These are phyloP conservation scores for Xerocomellus intermedius DNA, from an alignment of 768 basidiomycete genomes.

Conservation along the genomic window DNA sequence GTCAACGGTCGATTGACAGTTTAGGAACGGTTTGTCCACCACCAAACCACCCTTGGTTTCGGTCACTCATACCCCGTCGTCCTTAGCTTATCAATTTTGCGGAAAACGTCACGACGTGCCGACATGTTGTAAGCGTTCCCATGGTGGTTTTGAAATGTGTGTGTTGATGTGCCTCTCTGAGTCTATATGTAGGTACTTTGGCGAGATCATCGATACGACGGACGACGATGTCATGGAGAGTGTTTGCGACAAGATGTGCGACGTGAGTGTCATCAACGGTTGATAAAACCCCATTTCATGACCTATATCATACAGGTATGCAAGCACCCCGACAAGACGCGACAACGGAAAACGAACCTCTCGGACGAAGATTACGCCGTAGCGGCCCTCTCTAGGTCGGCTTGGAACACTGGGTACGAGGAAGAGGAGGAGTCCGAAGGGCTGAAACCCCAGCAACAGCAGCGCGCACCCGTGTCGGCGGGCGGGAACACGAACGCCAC, in stretches of 20 bases:
- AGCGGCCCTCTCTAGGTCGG: slow-evolving; percentile 15
- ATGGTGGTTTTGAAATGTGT: background rate
- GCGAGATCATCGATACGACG: slow-evolving; percentile 56
- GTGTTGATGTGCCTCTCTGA: slow-evolving; percentile 24
- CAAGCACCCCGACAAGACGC: slow-evolving; percentile 71
- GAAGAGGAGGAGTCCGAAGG: slow-evolving; percentile 23
- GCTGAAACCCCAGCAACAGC: slow-evolving; percentile 1
- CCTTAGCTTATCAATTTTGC: slow-evolving; percentile 50
- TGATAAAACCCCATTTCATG: background rate
- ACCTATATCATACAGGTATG: slow-evolving; percentile 53
- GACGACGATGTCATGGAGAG: slow-evolving; percentile 43
- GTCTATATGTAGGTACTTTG: slow-evolving; percentile 81
- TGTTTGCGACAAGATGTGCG: slow-evolving; percentile 79
- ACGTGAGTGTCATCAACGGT: no score
- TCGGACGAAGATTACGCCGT: slow-evolving; percentile 39
- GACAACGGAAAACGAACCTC: slow-evolving; percentile 47
- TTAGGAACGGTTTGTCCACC: slow-evolving; percentile 49
- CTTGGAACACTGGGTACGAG: slow-evolving; percentile 28
- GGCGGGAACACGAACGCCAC: background rate
- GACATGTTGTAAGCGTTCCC: slow-evolving; percentile 60
- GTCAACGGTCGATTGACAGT: slow-evolving; percentile 66
- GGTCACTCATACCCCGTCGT: background rate
- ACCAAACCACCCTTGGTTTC: slow-evolving; percentile 20
- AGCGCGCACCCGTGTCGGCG: background rate
- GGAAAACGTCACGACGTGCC: slow-evolving; percentile 57